Evolutionary conservation across 352 stramenopile species (phyloP).

Genomic region (Albugo laibachii): DNA sequence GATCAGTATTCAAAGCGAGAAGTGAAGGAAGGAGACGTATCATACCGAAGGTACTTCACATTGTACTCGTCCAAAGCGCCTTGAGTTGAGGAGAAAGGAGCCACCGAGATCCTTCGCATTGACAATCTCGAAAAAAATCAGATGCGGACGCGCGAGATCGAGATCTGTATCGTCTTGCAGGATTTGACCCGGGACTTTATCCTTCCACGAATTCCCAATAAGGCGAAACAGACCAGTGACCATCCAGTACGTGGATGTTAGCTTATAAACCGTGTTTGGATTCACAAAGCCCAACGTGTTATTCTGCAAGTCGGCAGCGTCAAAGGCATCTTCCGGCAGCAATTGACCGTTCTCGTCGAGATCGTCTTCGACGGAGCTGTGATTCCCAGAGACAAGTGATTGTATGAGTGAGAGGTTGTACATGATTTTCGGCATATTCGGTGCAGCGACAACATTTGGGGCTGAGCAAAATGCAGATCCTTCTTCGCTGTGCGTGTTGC

Average conservation of each 20-base stretch:
- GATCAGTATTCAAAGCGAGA: too few species aligned
- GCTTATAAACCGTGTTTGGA: neutral
- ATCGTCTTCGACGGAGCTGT: constrained; percentile 11
- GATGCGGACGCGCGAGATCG: constrained; percentile 22
- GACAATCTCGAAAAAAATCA: constrained; percentile 28
- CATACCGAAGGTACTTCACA: constrained; percentile 45
- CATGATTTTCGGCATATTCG: constrained; percentile 13
- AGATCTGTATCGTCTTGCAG: constrained; percentile 35
- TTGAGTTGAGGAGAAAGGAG: constrained; percentile 41
- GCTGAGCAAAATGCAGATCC: neutral
- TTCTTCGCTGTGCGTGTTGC: constrained; percentile 16
- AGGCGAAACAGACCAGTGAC: constrained; percentile 42
- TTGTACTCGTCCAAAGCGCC: constrained; percentile 44
- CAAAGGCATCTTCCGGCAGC: neutral
- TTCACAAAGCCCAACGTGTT: neutral
- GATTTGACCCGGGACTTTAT: constrained; percentile 30
- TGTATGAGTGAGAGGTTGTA: constrained; percentile 65
- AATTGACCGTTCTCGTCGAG: neutral
- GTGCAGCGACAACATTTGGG: neutral
- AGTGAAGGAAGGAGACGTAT: neutral
- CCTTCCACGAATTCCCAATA: constrained; percentile 24
- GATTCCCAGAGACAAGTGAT: constrained; percentile 43
- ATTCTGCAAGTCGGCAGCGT: neutral
- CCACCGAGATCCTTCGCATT: constrained; percentile 41
- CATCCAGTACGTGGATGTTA: constrained; percentile 15